Evolutionary conservation across 2,329 filamentous ascomycete species (phyloP).

Genomic region (Anisogramma anomala): DNA sequence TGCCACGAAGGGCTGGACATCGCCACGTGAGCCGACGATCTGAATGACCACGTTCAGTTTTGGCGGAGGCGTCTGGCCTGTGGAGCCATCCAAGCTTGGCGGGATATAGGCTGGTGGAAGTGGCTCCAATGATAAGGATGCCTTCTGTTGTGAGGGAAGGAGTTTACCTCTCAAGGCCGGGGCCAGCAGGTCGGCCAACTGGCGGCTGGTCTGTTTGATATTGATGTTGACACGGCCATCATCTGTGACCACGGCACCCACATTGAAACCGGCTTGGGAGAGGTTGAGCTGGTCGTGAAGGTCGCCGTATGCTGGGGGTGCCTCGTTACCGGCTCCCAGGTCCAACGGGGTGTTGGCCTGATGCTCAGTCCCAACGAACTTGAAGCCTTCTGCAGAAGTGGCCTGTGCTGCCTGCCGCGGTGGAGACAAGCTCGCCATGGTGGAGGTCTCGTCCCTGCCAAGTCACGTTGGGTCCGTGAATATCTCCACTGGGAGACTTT

Average conservation of each 20-base stretch:
- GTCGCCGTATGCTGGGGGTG: conserved; percentile 49
- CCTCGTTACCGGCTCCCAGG: conserved; percentile 29
- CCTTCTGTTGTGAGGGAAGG: conserved; percentile 29
- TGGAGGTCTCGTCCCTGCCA: too few relatives aligned
- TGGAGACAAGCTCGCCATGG: background rate
- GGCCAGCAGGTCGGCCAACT: conserved; percentile 54
- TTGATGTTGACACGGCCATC: conserved; percentile 72
- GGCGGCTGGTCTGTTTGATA: conserved; percentile 58
- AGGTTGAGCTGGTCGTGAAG: conserved; percentile 45
- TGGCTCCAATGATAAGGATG: conserved; percentile 22
- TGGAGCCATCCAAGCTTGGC: conserved; percentile 55
- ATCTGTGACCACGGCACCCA: conserved; percentile 50
- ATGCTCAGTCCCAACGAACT: background rate
- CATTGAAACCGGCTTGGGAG: conserved; percentile 50
- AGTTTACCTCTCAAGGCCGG: conserved; percentile 46
- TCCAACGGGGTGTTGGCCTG: conserved; percentile 24
- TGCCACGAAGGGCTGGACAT: conserved; percentile 66
- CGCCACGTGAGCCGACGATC: conserved; percentile 62
- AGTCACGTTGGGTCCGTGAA: too few relatives aligned
- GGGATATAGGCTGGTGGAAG: conserved; percentile 62
- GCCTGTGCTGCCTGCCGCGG: conserved; percentile 13
- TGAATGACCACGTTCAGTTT: conserved; percentile 61
- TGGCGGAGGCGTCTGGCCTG: conserved; percentile 44
- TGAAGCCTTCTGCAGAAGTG: conserved; percentile 28
- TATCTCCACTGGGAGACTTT: too few relatives aligned